Base-by-base conservation (phyloP, 73 alveolate genomes). In the Paramecium caudatum region DNA sequence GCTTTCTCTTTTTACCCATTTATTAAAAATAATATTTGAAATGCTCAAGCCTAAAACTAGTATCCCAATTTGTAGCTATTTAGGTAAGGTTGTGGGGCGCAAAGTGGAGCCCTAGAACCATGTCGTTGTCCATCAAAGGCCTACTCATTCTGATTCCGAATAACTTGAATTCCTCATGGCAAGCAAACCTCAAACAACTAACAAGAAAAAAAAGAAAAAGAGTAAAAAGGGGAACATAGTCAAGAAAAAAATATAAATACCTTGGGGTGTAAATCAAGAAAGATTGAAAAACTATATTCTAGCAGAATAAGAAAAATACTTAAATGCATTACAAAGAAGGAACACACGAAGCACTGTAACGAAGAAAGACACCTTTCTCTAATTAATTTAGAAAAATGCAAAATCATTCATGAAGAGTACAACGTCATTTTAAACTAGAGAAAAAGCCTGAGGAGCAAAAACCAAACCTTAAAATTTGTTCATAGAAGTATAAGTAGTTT, bases 61-160 rank as follows among this genome's bases (percentile, higher is more conserved):
- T 43, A 55, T 27, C 80, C 80, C 80, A 23, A 55, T 27, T 10
- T 27, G 80, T 55, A 55, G 23, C 30, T 27, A 55, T 55, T 55
- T 55, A 55, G 80, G 30, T 43, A 55, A 55, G 80, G 30, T 55
- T 55, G 30, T 43, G 23, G 80, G 80, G 30, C 30, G 80, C 80
- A 55, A 55, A 43, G 41, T 55, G 8, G 80, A 55, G 16, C 80
- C 32, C 0, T 27, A 4, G 25, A 55, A 27, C 46, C 23, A 37
- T 2, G 37, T 55, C 9, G 30, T 27, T 23, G 80, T 27, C 23
- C 23, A 5, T 21, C 23, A 8, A 55, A 27, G 2, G 30, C 12
- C 9, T 12, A 43, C 46, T 27, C n/a, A 3, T 55, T 10, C 80
- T 10, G 80, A 55, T 27, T 55, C 13, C 5, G 46, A 55, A 27